Percentiles rank a stretch among this genome's conserved stretches.
Evolutionary conservation across 805 yeast species (phyloP).

Genomic region (Kodamaea hsintzibuensis): DNA sequence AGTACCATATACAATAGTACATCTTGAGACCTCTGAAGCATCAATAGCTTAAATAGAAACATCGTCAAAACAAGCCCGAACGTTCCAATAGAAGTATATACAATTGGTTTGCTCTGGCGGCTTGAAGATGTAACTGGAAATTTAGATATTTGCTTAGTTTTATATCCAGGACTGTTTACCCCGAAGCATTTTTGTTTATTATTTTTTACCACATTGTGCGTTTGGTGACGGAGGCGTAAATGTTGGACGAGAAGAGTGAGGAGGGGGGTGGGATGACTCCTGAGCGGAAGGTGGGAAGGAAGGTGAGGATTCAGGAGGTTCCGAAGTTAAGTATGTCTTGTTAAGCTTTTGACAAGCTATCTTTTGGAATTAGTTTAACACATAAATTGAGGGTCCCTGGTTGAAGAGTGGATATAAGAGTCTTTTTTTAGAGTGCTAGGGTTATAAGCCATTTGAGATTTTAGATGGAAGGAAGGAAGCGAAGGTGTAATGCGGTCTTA

Average conservation of each 20-base stretch:
- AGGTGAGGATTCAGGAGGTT: not conserved
- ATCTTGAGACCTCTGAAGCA: conserved; percentile 5
- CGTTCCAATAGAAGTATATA: not conserved
- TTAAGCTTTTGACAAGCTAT: no score
- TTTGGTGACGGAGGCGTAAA: not conserved
- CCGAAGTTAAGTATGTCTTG: no score
- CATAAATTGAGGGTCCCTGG: no score
- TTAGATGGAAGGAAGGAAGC: no score
- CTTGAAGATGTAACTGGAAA: not conserved
- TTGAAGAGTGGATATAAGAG: no score
- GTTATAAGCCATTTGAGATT: no score
- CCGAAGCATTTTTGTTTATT: not conserved
- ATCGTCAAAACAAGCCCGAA: not conserved
- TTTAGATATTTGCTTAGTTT: not conserved
- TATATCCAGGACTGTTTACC: not conserved
- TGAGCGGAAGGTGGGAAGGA: not conserved
- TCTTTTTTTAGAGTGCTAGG: no score
- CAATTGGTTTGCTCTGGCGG: not conserved
- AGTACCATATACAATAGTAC: conserved; percentile 9
- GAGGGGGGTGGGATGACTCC: not conserved
- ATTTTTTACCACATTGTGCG: not conserved
- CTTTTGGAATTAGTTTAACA: no score
- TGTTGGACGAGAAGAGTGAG: not conserved
- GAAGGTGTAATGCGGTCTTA: no score
- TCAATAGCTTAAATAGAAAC: conserved; percentile 3